Evolutionary conservation across 108 stramenopile species (phyloP).

Genomic region (Cylindrotheca closterium): DNA sequence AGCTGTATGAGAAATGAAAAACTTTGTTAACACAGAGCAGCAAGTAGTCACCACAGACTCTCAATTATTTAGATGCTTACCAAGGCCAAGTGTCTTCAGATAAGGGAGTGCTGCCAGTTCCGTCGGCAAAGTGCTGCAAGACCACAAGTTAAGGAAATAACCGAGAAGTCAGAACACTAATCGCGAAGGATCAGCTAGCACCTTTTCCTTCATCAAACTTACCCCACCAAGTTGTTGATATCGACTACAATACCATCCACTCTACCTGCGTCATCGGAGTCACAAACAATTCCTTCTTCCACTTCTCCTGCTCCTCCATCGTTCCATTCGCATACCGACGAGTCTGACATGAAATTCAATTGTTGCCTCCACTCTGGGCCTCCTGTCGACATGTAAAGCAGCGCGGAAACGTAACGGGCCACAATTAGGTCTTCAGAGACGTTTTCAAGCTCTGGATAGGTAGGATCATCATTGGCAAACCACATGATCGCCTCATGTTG

Average conservation of each 20-base stretch:
- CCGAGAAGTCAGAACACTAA: too few species aligned
- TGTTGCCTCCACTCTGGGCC: constrained; percentile 36
- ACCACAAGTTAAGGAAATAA: too few species aligned
- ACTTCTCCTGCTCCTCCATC: constrained; percentile 7
- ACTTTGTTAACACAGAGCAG: constrained; percentile 45
- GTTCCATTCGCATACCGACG: constrained; percentile 32
- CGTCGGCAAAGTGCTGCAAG: constrained; percentile 54
- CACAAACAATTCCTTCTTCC: constrained; percentile 22
- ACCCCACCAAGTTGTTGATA: constrained; percentile 17
- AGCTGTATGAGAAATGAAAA: constrained; percentile 28
- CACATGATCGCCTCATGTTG: constrained; percentile 61
- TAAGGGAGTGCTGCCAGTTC: constrained; percentile 48
- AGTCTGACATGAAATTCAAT: constrained; percentile 17
- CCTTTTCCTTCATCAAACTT: too few species aligned
- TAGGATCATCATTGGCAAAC: constrained; percentile 47
- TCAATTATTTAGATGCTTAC: constrained; percentile 37
- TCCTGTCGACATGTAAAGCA: constrained; percentile 39
- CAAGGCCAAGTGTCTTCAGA: constrained; percentile 41
- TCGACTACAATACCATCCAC: constrained; percentile 19
- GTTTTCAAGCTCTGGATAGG: constrained; percentile 39
- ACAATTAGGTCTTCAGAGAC: constrained; percentile 18
- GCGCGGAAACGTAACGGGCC: constrained; percentile 42
- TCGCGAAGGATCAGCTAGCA: too few species aligned
- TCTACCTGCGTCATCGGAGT: constrained; percentile 6
- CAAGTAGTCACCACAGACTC: constrained; percentile 47